Base-by-base conservation (phyloP, 176 grass and related monocot genomes). In the Alloteropsis semialata region DNA sequence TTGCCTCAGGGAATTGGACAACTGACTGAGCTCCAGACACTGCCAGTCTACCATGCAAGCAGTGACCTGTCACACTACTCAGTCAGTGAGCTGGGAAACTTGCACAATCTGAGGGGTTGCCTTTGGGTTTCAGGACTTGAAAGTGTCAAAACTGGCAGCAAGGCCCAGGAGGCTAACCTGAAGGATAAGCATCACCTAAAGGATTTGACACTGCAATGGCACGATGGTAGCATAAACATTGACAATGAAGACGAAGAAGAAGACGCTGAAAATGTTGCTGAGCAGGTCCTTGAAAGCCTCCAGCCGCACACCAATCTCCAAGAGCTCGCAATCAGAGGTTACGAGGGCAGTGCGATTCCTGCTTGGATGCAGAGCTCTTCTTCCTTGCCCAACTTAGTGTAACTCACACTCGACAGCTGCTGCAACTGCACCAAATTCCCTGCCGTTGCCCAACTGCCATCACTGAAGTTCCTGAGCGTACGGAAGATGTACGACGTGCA, bases 321-420 rank as follows among this genome's bases (percentile, higher is more conserved):
- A 54, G 86, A 80, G 24, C 74, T 89, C 2, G 13, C 49, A 37
- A 65, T 89, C 4, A 74, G 82, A 66, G 53, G 58, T 4, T 89
- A 92, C 14, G 12, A n/a, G 22, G 86, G 86, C 33, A 70, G 16
- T 32, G 11, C 0, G n/a, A 86, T 92, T 70, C 86, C 82, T 5
- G 15, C 37, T 41, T 86, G 86, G 86, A 65, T 84, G 24, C 72
- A 54, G 11, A 1, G 36, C 28, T 38, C 60, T 50, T 84, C 87
- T 22, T 54, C 64, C 17, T 39, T 89, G 22, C 38, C 25, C 5
- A 68, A 22, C 17, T 36, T 92, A 45, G 78, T 86, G 17, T 75
- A 64, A 0, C 37, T 89, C 14, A 78, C 60, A 29, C 65, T 92
- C 1, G 64, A 62, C 37, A 24, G 77, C 32, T 86, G 86, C 64